Conservation (phyloP, 768 basidiomycete species). For the Asterophora lycoperdoides region DNA sequence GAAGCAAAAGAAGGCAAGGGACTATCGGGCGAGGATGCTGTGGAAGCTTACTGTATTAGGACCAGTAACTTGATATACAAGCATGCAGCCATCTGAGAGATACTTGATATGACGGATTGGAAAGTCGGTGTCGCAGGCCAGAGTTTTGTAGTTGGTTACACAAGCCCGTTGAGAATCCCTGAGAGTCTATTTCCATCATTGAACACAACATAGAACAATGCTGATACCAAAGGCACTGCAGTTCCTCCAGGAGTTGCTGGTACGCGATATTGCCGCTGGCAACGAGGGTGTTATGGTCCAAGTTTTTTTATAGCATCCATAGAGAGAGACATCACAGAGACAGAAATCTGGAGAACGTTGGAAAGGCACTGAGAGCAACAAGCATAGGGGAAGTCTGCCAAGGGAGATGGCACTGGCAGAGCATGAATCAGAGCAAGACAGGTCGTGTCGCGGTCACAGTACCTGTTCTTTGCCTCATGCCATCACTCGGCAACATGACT, state of each 20-base stretch:
- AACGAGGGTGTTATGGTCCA: slow-evolving; percentile 14
- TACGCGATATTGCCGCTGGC: background rate
- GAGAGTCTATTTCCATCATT: too few relatives aligned
- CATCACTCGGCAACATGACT: too few relatives aligned
- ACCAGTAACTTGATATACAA: background rate
- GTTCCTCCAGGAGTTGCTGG: background rate
- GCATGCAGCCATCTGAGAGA: background rate
- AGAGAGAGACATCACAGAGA: slow-evolving; percentile 7
- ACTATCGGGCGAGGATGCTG: too few relatives aligned
- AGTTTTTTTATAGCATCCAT: slow-evolving; percentile 4
- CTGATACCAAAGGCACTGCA: background rate
- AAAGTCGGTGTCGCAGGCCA: background rate
- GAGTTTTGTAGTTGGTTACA: background rate
- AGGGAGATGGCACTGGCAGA: too few relatives aligned
- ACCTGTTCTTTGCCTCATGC: background rate
- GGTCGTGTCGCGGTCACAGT: background rate
- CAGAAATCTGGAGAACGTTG: background rate
- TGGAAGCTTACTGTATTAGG: too few relatives aligned
- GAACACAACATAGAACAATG: too few relatives aligned
- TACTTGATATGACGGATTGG: background rate
- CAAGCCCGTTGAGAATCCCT: background rate
- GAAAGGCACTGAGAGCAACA: too few relatives aligned
- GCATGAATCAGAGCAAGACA: background rate
- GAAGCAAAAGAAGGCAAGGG: too few relatives aligned
- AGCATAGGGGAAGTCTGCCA: too few relatives aligned